A percentile compares a stretch with the other conserved stretches of the same genome.
Evolutionary conservation across 768 basidiomycete genomes (phyloP).

Genomic region (Candolleomyces aberdarensis): DNA sequence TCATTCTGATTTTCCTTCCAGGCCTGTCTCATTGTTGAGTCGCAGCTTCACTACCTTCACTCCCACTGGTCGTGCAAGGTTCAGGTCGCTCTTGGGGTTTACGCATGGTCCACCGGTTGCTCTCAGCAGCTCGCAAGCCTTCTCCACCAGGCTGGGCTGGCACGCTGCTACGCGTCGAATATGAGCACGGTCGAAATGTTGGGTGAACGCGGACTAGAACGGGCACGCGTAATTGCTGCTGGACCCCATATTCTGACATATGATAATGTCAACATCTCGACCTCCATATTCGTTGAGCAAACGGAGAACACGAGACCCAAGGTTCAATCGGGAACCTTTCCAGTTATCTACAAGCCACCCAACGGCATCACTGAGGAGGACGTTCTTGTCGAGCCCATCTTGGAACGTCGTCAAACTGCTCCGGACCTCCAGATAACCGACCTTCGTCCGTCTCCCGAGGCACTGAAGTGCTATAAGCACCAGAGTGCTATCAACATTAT

Average conservation of each 20-base stretch:
- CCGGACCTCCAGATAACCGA: constrained; percentile 6
- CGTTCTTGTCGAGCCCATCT: constrained; percentile 4
- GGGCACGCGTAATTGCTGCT: not conserved
- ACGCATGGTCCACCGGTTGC: not conserved
- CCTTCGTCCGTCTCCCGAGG: not conserved
- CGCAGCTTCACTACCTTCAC: not conserved
- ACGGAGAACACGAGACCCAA: not conserved
- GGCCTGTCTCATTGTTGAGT: not conserved
- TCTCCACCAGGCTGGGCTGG: not conserved
- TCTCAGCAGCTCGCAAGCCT: not conserved
- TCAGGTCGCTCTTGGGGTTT: not conserved
- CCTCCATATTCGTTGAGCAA: constrained; percentile 12
- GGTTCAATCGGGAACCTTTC: constrained; percentile 9
- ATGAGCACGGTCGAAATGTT: not conserved
- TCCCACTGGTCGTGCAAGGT: not conserved
- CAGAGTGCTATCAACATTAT: constrained; percentile 10
- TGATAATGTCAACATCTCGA: constrained; percentile 10
- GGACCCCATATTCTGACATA: constrained; percentile 5
- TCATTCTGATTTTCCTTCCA: too few species aligned
- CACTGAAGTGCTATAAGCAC: not conserved
- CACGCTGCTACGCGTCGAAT: not conserved
- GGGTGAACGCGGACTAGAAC: too few species aligned
- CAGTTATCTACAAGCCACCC: constrained; percentile 1
- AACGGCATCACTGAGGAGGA: not conserved
- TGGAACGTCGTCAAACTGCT: constrained; percentile 1